phyloP scores from a whole-genome alignment of 2,329 filamentous ascomycete genomes.

The Ophiostoma quercus region DNA sequence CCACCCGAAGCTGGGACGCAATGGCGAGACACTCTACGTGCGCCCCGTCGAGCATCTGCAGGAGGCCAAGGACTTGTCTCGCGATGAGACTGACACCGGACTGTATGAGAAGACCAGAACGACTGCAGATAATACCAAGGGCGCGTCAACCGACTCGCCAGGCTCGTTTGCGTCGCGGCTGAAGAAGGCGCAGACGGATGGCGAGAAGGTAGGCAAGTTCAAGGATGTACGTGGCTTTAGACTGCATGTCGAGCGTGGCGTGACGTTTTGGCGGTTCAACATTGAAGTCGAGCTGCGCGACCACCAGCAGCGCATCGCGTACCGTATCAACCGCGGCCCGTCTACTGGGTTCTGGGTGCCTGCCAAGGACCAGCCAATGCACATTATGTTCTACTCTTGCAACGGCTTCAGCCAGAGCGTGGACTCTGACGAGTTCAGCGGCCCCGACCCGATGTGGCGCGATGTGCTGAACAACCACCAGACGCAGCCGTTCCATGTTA shows the following conservation, averaged over 20 bases:
- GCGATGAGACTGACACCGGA: conserved; percentile 72
- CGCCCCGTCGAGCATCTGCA: conserved; percentile 82
- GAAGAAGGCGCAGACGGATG: conserved; percentile 57
- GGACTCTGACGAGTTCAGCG: conserved; percentile 74
- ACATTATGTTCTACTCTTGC: conserved; percentile 97
- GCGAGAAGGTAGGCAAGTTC: conserved; percentile 74
- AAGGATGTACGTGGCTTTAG: conserved; percentile 78
- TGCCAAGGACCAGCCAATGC: conserved; percentile 78
- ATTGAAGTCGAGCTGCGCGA: conserved; percentile 81
- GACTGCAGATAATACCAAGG: conserved; percentile 41
- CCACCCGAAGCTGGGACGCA: conserved; percentile 76
- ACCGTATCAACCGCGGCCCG: conserved; percentile 89
- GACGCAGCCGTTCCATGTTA: conserved; percentile 89
- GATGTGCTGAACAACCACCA: conserved; percentile 93
- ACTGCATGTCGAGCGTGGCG: conserved; percentile 76
- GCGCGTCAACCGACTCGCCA: conserved; percentile 45
- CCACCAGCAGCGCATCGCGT: conserved; percentile 79
- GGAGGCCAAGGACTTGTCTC: conserved; percentile 71
- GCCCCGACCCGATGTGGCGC: conserved; percentile 93
- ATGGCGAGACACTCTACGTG: conserved; percentile 81
- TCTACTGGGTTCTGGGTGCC: conserved; percentile 93
- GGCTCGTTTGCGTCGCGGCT: conserved; percentile 51
- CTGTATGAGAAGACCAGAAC: conserved; percentile 68
- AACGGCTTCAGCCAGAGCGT: conserved; percentile 87
- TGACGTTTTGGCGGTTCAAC: conserved; percentile 97